A percentile compares a stretch with the other conserved stretches of the same genome.
Evolutionary conservation across 2,329 filamentous ascomycete species (phyloP).

Genomic region (Exophiala sideris): DNA sequence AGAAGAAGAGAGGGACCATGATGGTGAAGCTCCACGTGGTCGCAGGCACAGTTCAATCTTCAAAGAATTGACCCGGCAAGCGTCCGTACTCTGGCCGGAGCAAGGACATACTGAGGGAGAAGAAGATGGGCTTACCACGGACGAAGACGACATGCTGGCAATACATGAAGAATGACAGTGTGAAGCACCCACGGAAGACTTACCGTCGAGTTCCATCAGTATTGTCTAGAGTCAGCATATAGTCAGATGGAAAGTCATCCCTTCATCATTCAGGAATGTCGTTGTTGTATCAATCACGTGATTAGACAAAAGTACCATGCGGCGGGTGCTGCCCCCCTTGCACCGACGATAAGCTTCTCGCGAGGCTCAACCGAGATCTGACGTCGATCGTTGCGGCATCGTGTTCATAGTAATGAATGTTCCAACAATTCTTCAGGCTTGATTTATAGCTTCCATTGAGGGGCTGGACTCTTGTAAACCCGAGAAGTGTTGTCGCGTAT

Average conservation of each 20-base stretch:
- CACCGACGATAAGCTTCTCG: slow-evolving; percentile 24
- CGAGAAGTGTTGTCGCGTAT: slow-evolving; percentile 15
- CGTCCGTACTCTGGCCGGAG: slow-evolving; percentile 48
- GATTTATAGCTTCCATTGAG: background rate
- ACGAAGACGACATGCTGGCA: slow-evolving; percentile 37
- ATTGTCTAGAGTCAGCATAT: slow-evolving; percentile 5
- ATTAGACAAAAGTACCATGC: slow-evolving; percentile 25
- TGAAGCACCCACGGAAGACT: background rate
- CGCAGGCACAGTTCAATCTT: slow-evolving; percentile 34
- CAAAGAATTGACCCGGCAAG: slow-evolving; percentile 45
- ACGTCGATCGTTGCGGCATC: slow-evolving; percentile 25
- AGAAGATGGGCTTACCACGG: slow-evolving; percentile 41
- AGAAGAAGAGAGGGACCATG: slow-evolving; percentile 3
- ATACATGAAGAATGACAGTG: slow-evolving; percentile 2
- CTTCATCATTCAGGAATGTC: background rate
- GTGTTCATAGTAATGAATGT: slow-evolving; percentile 7
- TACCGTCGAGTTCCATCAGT: slow-evolving; percentile 2
- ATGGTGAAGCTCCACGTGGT: background rate
- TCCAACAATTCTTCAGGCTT: slow-evolving; percentile 20
- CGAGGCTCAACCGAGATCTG: slow-evolving; percentile 26
- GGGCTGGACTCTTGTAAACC: background rate
- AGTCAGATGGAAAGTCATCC: background rate
- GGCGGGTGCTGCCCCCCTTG: slow-evolving; percentile 2
- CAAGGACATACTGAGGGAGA: slow-evolving; percentile 43
- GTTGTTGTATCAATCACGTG: slow-evolving; percentile 20